Percentiles rank a stretch among this genome's conserved stretches.
Evolutionary conservation across 768 basidiomycete species (phyloP).

Genomic region (Clitopilus hobsonii): DNA sequence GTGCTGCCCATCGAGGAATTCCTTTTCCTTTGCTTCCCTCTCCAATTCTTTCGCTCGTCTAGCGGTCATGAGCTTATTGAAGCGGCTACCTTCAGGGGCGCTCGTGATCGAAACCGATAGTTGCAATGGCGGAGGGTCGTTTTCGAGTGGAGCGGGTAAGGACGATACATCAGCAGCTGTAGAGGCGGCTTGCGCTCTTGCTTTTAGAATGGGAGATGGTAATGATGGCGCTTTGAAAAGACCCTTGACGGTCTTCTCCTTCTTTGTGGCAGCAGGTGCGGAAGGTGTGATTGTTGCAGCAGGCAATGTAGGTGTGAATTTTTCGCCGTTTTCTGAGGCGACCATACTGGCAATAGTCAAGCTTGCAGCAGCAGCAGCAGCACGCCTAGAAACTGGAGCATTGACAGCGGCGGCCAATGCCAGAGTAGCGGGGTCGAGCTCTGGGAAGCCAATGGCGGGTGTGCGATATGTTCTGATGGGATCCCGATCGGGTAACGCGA

Average conservation of each 20-base stretch:
- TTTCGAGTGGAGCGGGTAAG: conserved; percentile 56
- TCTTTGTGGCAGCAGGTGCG: conserved; percentile 29
- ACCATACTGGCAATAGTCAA: conserved; percentile 90
- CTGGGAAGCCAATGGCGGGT: conserved; percentile 81
- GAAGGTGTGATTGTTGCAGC: conserved; percentile 16
- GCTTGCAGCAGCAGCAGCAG: conserved; percentile 81
- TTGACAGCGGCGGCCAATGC: conserved; percentile 61
- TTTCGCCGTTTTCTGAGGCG: conserved; percentile 82
- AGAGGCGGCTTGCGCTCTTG: conserved; percentile 58
- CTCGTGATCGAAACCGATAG: not conserved
- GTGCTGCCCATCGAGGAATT: conserved; percentile 80
- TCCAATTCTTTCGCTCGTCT: conserved; percentile 72
- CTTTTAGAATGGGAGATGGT: conserved; percentile 47
- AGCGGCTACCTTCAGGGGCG: conserved; percentile 40
- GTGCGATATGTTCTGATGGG: conserved; percentile 90
- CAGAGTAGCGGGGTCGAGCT: conserved; percentile 65
- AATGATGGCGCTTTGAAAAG: conserved; percentile 70
- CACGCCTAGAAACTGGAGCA: conserved; percentile 70
- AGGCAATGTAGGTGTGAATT: conserved; percentile 44
- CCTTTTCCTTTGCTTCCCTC: conserved; percentile 78
- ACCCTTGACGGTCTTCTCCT: conserved; percentile 68
- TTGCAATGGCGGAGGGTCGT: conserved; percentile 44
- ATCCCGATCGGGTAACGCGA: conserved; percentile 89
- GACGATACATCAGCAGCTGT: conserved; percentile 63
- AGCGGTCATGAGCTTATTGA: conserved; percentile 43